A percentile compares a stretch with the other conserved stretches of the same genome.
phyloP scores from a whole-genome alignment of 345 rosid genomes.

The Eucalyptus brandiana region DNA sequence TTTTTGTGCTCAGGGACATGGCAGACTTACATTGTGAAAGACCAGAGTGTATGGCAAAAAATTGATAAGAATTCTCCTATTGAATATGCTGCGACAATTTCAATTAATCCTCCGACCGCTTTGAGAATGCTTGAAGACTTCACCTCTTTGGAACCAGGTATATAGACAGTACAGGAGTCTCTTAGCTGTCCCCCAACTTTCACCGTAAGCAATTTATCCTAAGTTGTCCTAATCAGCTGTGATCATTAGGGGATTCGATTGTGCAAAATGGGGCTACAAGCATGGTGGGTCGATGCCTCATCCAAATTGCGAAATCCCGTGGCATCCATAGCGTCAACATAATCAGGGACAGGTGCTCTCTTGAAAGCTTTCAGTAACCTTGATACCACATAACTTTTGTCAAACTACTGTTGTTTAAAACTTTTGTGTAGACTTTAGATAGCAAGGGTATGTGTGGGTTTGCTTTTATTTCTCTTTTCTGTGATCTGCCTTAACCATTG shows the following conservation, averaged over 20 bases:
- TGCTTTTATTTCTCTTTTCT: not conserved
- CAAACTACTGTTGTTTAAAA: not conserved
- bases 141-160: conserved; percentile 50
- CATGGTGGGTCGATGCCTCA: conserved; percentile 81
- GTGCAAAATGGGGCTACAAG: conserved; percentile 98
- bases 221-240: not conserved
- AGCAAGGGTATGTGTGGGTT: not conserved
- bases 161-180: not conserved
- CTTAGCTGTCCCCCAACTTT: not conserved
- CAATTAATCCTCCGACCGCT: conserved; percentile 90
- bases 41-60: conserved; percentile 74
- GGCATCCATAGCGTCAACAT: conserved; percentile 66
- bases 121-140: conserved; percentile 88
- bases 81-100: conserved; percentile 86
- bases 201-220: not conserved
- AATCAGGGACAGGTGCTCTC: conserved; percentile 72
- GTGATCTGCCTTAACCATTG: not conserved
- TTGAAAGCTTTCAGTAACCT: not conserved
- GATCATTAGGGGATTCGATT: conserved; percentile 54
- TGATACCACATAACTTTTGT: not conserved
- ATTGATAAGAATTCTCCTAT: conserved; percentile 50
- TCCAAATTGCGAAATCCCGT: conserved; percentile 64
- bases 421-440: not conserved
- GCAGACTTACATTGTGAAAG: conserved; percentile 79
- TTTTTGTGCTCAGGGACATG: conserved; percentile 44